Conservation (phyloP, 495 filamentous ascomycete species). For the Margaritispora aquatica region DNA sequence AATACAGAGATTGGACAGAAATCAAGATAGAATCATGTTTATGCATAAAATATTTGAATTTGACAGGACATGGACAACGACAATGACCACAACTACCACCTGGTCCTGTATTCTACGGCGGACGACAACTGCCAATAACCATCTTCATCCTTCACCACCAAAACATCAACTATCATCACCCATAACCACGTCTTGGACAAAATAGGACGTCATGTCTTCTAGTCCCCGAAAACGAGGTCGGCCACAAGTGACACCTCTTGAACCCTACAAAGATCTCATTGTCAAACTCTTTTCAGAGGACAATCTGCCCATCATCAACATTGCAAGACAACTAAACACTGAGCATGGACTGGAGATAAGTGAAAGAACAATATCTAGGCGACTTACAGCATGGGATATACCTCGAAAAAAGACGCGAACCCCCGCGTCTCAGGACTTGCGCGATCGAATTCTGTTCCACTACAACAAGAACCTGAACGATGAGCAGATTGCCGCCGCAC, state of each 20-base stretch:
- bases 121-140: not conserved
- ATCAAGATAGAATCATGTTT: too few relatives aligned
- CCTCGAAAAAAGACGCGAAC: constrained; percentile 18
- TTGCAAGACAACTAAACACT: constrained; percentile 17
- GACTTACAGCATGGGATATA: constrained; percentile 21
- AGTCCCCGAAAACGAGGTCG: constrained; percentile 15
- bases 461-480: constrained; percentile 25
- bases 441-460: constrained; percentile 13
- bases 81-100: too few relatives aligned
- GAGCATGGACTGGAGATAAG: constrained; percentile 19
- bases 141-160: not conserved
- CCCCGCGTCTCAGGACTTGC: constrained; percentile 10
- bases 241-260: constrained; percentile 17
- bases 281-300: constrained; percentile 18
- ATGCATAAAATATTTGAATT: too few relatives aligned
- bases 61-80: too few relatives aligned
- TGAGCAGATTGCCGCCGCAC: constrained; percentile 16
- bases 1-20: too few relatives aligned
- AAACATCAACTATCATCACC: constrained; percentile 2
- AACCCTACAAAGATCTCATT: constrained; percentile 19
- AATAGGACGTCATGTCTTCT: constrained; percentile 12
- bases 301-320: constrained; percentile 20
- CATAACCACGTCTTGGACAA: constrained; percentile 20
- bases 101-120: not conserved
- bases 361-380: constrained; percentile 20